Percentiles rank a stretch among this genome's conserved stretches.
Conservation (phyloP, 345 rosid species). For the Citrus sinensis region DVS_A1.0 CM039161.1:20295001-20295500, state of each 20-base stretch:
- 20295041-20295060: conserved; percentile 27
- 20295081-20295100: neutral
- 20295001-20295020: neutral
- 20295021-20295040: neutral
- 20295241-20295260: conserved; percentile 24
- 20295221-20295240: conserved; percentile 28
- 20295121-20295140: neutral
- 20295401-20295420: neutral
- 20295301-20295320: neutral
- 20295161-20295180: conserved; percentile 5
- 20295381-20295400: neutral
- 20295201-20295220: conserved; percentile 13
- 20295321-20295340: neutral
- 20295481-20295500: neutral
- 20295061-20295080: conserved; percentile 26
- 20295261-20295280: conserved; percentile 23
- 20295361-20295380: neutral
- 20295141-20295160: conserved; percentile 13
- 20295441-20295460: neutral
- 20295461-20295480: neutral
- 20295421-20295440: neutral
- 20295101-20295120: neutral
- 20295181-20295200: neutral
- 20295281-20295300: neutral
- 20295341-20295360: neutral